Evolutionary conservation across 495 filamentous ascomycete species (phyloP).

Genomic region (Aspergillus biplanus): DNA sequence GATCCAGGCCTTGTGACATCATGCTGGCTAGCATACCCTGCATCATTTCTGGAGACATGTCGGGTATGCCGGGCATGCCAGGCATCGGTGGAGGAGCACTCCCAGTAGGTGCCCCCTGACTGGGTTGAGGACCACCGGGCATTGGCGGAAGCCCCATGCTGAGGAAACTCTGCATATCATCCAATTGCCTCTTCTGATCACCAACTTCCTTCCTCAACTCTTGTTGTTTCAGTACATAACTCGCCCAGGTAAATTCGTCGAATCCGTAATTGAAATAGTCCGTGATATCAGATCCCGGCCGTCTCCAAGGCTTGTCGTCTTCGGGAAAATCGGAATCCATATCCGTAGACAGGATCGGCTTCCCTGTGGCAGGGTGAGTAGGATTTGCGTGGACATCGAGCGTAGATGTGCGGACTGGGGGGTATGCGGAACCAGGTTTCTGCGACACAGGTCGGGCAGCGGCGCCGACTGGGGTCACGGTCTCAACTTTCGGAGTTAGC

Average conservation of each 20-base stretch:
- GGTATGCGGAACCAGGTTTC: slow-evolving; percentile 62
- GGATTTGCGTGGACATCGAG: slow-evolving; percentile 87
- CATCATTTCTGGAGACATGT: slow-evolving; percentile 74
- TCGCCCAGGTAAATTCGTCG: slow-evolving; percentile 98
- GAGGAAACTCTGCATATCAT: slow-evolving; percentile 85
- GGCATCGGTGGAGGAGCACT: slow-evolving; percentile 58
- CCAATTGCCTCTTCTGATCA: slow-evolving; percentile 82
- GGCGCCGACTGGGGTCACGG: slow-evolving; percentile 44
- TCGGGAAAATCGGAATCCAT: slow-evolving; percentile 77
- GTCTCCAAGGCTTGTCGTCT: slow-evolving; percentile 92
- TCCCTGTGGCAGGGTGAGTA: slow-evolving; percentile 70
- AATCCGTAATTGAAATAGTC: slow-evolving; percentile 99
- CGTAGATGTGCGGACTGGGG: slow-evolving; percentile 72
- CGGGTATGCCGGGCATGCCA: slow-evolving; percentile 70
- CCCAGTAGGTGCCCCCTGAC: slow-evolving; percentile 39
- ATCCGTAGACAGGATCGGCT: slow-evolving; percentile 72
- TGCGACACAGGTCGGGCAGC: slow-evolving; percentile 44
- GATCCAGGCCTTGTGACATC: slow-evolving; percentile 83
- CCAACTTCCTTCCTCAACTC: slow-evolving; percentile 70
- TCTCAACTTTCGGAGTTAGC: slow-evolving; percentile 48
- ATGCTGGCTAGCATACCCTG: slow-evolving; percentile 80
- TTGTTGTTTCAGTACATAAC: slow-evolving; percentile 90
- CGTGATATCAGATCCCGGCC: slow-evolving; percentile 90
- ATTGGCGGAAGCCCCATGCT: slow-evolving; percentile 75
- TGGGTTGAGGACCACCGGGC: slow-evolving; percentile 58